Conservation (phyloP, 441 rosid genomes). For the Hypseocharis bilobata region DNA sequence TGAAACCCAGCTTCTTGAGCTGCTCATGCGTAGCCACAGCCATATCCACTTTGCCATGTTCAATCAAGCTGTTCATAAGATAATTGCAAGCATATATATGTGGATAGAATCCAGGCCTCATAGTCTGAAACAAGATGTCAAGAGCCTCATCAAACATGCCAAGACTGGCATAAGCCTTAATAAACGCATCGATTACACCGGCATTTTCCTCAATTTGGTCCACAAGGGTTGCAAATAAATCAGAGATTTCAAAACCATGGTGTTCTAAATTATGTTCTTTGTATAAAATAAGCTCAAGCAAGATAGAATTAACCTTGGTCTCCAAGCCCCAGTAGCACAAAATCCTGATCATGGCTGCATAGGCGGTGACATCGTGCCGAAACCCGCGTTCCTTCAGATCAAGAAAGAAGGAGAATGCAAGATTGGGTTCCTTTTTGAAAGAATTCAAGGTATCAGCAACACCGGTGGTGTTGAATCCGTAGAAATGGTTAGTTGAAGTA, state of each 20-base stretch:
- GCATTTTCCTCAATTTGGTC: conserved; percentile 21
- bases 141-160: conserved; percentile 55
- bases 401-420: conserved; percentile 33
- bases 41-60: conserved; percentile 31
- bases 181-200: conserved; percentile 29
- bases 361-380: conserved; percentile 34
- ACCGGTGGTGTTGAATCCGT: neutral
- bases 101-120: conserved; percentile 31
- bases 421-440: conserved; percentile 15
- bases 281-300: conserved; percentile 32
- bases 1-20: conserved; percentile 42
- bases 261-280: conserved; percentile 18
- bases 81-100: conserved; percentile 47
- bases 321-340: conserved; percentile 37
- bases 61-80: conserved; percentile 50
- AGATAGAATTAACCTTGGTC: conserved; percentile 33
- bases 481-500: neutral
- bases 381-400: conserved; percentile 30
- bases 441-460: neutral
- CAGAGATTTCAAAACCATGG: conserved; percentile 33
- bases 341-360: conserved; percentile 40
- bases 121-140: conserved; percentile 36
- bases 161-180: conserved; percentile 43
- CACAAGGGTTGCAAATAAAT: conserved; percentile 34
- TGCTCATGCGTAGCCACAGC: conserved; percentile 39